phyloP scores from a whole-genome alignment of 805 yeast genomes.

The Schwanniomyces sp. region DNA sequence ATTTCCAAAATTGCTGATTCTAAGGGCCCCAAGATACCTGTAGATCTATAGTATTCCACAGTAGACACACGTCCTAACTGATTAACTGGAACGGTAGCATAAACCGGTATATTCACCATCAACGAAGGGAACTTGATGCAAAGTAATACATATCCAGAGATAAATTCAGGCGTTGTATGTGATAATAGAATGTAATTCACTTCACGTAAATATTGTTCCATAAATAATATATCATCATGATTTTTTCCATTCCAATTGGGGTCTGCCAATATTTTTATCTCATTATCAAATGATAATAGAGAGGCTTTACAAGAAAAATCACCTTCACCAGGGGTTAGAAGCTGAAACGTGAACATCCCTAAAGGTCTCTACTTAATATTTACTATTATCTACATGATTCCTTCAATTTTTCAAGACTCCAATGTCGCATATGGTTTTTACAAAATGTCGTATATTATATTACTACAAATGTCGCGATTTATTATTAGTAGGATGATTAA shows the following conservation, averaged over 20 bases:
- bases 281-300: conserved; percentile 55
- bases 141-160: conserved; percentile 77
- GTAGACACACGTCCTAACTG: conserved; percentile 85
- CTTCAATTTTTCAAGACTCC: neutral
- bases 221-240: conserved; percentile 29
- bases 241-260: conserved; percentile 70
- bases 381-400: neutral
- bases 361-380: neutral
- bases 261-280: conserved; percentile 60
- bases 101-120: conserved; percentile 65
- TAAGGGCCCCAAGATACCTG: conserved; percentile 75
- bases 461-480: neutral
- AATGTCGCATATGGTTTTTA: neutral
- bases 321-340: conserved; percentile 27
- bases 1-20: conserved; percentile 57
- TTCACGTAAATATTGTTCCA: conserved; percentile 35
- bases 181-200: conserved; percentile 78
- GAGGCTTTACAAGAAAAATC: conserved; percentile 43
- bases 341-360: conserved; percentile 38
- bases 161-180: conserved; percentile 76
- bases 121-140: conserved; percentile 57
- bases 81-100: conserved; percentile 86
- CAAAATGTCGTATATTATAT: neutral
- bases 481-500: neutral
- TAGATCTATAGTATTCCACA: conserved; percentile 73